Base-by-base conservation (phyloP, 78 protist genomes). In the Polysphondylium violaceum region DNA sequence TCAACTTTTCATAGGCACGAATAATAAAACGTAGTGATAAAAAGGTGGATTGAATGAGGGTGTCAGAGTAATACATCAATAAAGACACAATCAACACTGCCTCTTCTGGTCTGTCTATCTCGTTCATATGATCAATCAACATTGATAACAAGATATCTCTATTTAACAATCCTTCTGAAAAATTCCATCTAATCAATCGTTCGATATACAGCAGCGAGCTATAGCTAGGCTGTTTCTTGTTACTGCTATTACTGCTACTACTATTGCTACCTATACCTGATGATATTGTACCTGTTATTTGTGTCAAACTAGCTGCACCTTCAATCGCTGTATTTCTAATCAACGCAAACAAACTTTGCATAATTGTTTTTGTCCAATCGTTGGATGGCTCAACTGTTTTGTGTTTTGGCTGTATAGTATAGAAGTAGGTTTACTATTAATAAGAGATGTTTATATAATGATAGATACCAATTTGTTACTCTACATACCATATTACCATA, bases 401-500 rank as follows among this genome's bases (percentile, higher is more conserved):
- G 44, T 83, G 74, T 33, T 59, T 83, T 40, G 91, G 91, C 88
- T 76, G 27, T 44, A 40, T 16, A 21, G 8, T 11, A 29, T 29
- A 19, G 35, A 7, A 59, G 6, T 59, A 29, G 36, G 6, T 7
- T 4, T 11, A 29, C 3, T 17, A 59, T 9, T 29, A 59, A 3
- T 29, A 2, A 59, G 9, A 3, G 27, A 59, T 59, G 16, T 4
- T 43, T 33, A n/a, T 27, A 43, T 43, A 51, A n/a, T n/a, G n/a
- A n/a, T n/a, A n/a, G n/a, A n/a, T n/a, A n/a, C n/a, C n/a, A n/a
- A n/a, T n/a, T n/a, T n/a, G n/a, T n/a, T 31, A 9, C 29, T 5
- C 8, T 43, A 63, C 87, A 33, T 76, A 76, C 87, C 77, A 83
- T 58, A 58, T 83, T 83, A 29, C 91, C 91, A 71, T 83, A 83